Percentiles rank a stretch among this genome's conserved stretches.
phyloP scores from a whole-genome alignment of 306 rosid species.

The Prosopis cineraria region DNA sequence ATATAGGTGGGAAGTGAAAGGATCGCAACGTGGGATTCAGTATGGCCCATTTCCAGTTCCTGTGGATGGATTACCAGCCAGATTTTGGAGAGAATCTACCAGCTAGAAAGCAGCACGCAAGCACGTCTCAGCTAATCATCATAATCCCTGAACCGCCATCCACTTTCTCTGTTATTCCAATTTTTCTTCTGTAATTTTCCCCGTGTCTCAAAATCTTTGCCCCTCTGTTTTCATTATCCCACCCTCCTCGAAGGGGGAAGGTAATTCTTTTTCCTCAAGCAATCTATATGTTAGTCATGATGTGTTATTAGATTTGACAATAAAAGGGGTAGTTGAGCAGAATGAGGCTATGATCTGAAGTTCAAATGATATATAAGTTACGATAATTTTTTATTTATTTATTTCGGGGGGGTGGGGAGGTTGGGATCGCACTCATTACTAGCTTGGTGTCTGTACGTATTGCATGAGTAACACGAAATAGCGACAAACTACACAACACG shows the following conservation, averaged over 20 bases:
- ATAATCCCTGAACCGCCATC: slow-evolving; percentile 18
- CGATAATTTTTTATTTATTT: too few species aligned
- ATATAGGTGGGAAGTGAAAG: slow-evolving; percentile 84
- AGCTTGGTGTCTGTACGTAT: not conserved
- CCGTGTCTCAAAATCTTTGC: not conserved
- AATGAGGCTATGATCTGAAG: not conserved
- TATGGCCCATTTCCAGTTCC: slow-evolving; percentile 92
- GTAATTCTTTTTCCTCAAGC: slow-evolving; percentile 16
- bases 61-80: slow-evolving; percentile 71
- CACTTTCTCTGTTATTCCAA: slow-evolving; percentile 20
- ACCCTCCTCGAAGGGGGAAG: slow-evolving; percentile 21
- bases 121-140: not conserved
- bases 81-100: slow-evolving; percentile 69
- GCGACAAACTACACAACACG: not conserved
- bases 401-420: too few species aligned
- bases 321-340: not conserved
- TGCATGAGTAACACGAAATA: not conserved
- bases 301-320: not conserved
- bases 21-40: slow-evolving; percentile 66
- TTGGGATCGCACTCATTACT: not conserved
- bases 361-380: not conserved
- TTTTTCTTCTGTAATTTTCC: slow-evolving; percentile 24
- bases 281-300: slow-evolving; percentile 12
- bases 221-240: too few species aligned
- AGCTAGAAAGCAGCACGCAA: slow-evolving; percentile 39